phyloP scores from a whole-genome alignment of 257 asterid species.

The Lycium ferocissimum region DNA sequence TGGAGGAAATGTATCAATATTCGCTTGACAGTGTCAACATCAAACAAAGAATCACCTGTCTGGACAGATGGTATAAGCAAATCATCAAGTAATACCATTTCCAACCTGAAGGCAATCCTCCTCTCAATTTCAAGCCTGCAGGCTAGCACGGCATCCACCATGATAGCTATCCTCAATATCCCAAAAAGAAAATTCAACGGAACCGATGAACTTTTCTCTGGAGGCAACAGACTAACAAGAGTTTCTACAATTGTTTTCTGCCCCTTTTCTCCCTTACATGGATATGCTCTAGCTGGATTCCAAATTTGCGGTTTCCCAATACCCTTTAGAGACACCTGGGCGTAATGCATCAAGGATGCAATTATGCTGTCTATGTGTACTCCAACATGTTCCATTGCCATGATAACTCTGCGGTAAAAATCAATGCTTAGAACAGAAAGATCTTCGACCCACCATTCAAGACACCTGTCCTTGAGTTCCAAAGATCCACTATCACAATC shows the following conservation, averaged over 20 bases:
- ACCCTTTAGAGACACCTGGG: slow-evolving; percentile 56
- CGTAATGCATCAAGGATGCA: slow-evolving; percentile 65
- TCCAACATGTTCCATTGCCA: slow-evolving; percentile 56
- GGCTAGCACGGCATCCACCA: slow-evolving; percentile 56
- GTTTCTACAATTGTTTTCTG: slow-evolving; percentile 55
- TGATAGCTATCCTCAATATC: slow-evolving; percentile 62
- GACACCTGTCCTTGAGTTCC: slow-evolving; percentile 47
- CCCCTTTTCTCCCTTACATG: slow-evolving; percentile 39
- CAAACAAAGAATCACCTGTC: slow-evolving; percentile 62
- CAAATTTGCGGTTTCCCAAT: slow-evolving; percentile 64
- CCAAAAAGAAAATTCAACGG: slow-evolving; percentile 63
- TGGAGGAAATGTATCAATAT: slow-evolving; percentile 66
- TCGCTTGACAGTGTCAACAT: slow-evolving; percentile 57
- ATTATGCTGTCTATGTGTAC: slow-evolving; percentile 56
- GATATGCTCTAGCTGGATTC: slow-evolving; percentile 59
- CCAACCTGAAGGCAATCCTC: slow-evolving; percentile 58
- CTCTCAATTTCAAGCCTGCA: slow-evolving; percentile 63
- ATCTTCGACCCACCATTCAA: slow-evolving; percentile 78
- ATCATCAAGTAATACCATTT: slow-evolving; percentile 66
- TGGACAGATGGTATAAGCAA: slow-evolving; percentile 62
- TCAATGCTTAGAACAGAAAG: slow-evolving; percentile 51
- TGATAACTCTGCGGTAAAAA: slow-evolving; percentile 54
- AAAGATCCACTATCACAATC: slow-evolving; percentile 49
- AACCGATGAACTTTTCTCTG: slow-evolving; percentile 52
- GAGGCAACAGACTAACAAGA: slow-evolving; percentile 57